A percentile compares a stretch with the other conserved stretches of the same genome.
phyloP scores from a whole-genome alignment of 2,329 filamentous ascomycete species.

The Penicillium crustosum region DNA sequence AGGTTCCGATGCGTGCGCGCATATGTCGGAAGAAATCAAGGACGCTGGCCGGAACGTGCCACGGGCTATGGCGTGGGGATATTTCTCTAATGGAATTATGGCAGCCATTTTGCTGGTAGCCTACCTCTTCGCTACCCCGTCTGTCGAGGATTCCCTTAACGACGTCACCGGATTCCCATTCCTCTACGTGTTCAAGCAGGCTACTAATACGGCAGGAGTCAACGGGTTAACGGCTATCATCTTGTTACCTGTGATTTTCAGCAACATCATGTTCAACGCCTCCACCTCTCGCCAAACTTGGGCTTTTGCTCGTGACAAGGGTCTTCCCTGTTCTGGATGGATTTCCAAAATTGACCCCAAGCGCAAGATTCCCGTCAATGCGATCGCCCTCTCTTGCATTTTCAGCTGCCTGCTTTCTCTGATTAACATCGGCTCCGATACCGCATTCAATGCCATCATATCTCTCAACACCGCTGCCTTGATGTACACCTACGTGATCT shows the following conservation, averaged over 20 bases:
- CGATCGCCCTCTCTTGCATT: conserved; percentile 34
- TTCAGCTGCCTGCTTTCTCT: conserved; percentile 43
- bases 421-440: conserved; percentile 53
- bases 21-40: conserved; percentile 50
- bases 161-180: conserved; percentile 47
- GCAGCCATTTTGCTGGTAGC: conserved; percentile 46
- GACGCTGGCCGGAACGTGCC: conserved; percentile 48
- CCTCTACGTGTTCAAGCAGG: conserved; percentile 47
- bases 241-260: conserved; percentile 40
- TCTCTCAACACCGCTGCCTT: conserved; percentile 51
- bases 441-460: conserved; percentile 54
- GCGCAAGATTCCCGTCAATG: conserved; percentile 46
- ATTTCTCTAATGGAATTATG: conserved; percentile 46
- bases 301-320: conserved; percentile 47
- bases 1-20: conserved; percentile 30
- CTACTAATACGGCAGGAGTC: conserved; percentile 23
- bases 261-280: conserved; percentile 42
- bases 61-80: conserved; percentile 45
- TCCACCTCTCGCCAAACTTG: conserved; percentile 43
- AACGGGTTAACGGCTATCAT: conserved; percentile 42
- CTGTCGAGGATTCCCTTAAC: conserved; percentile 36
- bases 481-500: conserved; percentile 52
- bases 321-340: conserved; percentile 44
- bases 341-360: conserved; percentile 40
- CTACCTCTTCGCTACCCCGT: conserved; percentile 41